Evolutionary conservation across 352 stramenopile species (phyloP), one percentile per base, ranked within the genome.

Genomic region (Pilasporangium apinafurcum): DNA sequence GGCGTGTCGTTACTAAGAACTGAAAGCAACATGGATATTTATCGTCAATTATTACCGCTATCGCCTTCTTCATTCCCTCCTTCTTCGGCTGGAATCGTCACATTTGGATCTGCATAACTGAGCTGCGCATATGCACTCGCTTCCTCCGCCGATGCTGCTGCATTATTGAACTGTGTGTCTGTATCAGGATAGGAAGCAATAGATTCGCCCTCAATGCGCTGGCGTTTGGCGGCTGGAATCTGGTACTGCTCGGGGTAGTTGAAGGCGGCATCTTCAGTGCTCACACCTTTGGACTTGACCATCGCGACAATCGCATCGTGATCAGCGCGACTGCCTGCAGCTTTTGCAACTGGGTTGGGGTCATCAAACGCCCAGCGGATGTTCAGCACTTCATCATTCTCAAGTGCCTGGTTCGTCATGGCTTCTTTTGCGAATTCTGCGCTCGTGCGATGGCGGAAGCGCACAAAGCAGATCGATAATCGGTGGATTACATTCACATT

Each of bases 321-420:
- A 51, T 98, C 85, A 1, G 87, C 80, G 12, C 92, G 78, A 28
- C 83, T 59, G 0, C 72, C 83, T 0, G 91, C 77, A 30, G 95
- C 60, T 59, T 97, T 90, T 2, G 92, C 92, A 1, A 97, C 85
- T 6, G 90, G 90, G 38, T 98, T 98, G 22, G 92, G 92, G 46
- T 98, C 92, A 37, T 97, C 90, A 51, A 90, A 89, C 5, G 91
- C 90, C 91, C 91, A 97, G 37, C 85, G 74, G 18, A 98, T 65
- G 59, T 96, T 95, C 8, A 98, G 65, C 37, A 97, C 79, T 42
- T 98, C 91, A 31, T 83, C 68, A 30, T 76, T 56, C 45, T 92
- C 84, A 10, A 98, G 51, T 29, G 68, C 44, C 54, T 98, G 91
- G 52, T 96, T 95, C 6, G 44, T 56, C 92, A 98, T 97, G 10